Evolutionary conservation across 192 early-diverging fungal genomes (phyloP).

Genomic region (Umbelopsis sp.): DNA sequence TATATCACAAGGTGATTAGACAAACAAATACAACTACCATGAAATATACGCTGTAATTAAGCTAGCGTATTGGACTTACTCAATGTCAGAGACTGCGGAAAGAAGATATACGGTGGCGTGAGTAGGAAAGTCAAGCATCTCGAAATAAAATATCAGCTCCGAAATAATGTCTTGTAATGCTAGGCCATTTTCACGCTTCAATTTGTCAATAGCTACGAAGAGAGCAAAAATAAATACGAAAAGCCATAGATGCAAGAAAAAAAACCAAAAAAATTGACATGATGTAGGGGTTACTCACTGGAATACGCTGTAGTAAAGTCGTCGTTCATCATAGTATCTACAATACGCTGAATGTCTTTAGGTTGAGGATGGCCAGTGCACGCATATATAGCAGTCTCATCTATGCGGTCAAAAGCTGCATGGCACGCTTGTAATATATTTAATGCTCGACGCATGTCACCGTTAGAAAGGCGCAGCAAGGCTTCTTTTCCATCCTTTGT

Average conservation of each 20-base stretch:
- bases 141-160: slow-evolving; percentile 70
- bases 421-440: slow-evolving; percentile 96
- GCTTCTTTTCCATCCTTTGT: slow-evolving; percentile 79
- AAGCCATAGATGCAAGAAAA: too few relatives aligned
- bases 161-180: slow-evolving; percentile 91
- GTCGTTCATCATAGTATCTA: slow-evolving; percentile 81
- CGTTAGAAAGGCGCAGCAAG: slow-evolving; percentile 79
- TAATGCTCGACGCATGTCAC: slow-evolving; percentile 97
- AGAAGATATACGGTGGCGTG: slow-evolving; percentile 70
- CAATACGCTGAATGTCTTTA: slow-evolving; percentile 76
- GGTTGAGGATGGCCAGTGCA: slow-evolving; percentile 93
- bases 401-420: slow-evolving; percentile 78
- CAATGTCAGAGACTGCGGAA: slow-evolving; percentile 85
- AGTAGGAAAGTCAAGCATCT: slow-evolving; percentile 74
- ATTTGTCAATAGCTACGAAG: slow-evolving; percentile 63
- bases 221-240: background rate
- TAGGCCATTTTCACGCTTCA: slow-evolving; percentile 85
- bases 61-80: slow-evolving; percentile 56
- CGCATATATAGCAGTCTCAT: slow-evolving; percentile 83
- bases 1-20: slow-evolving; percentile 30
- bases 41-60: slow-evolving; percentile 8
- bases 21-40: background rate
- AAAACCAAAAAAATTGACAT: background rate
- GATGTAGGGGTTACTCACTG: slow-evolving; percentile 42
- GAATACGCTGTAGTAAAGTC: slow-evolving; percentile 81